A percentile compares a stretch with the other conserved stretches of the same genome.
Evolutionary conservation across 2,329 filamentous ascomycete species (phyloP).

Genomic region (Neofusicoccum cordaticola): DNA sequence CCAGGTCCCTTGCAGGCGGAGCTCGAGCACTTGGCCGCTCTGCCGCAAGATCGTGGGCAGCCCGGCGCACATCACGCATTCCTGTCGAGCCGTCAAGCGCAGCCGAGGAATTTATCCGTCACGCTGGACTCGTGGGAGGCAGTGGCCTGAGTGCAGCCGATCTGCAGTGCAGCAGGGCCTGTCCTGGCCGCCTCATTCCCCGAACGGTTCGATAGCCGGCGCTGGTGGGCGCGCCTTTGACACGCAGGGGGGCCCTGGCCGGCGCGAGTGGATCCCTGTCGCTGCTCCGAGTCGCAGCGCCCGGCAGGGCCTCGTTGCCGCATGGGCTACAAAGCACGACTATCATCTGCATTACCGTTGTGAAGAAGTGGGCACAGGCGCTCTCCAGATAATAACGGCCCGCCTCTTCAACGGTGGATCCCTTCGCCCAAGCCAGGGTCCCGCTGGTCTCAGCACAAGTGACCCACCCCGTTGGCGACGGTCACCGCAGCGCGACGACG

Average conservation of each 20-base stretch:
- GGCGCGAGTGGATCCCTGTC: conserved; percentile 18
- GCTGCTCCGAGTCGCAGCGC: conserved; percentile 18
- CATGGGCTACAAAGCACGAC: conserved; percentile 15
- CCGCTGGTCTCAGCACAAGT: conserved; percentile 25
- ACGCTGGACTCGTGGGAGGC: conserved; percentile 15
- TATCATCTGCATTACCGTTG: conserved; percentile 42
- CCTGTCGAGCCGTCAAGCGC: conserved; percentile 13
- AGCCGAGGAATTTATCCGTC: conserved; percentile 24
- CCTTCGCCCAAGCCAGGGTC: conserved; percentile 19
- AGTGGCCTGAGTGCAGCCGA: conserved; percentile 24
- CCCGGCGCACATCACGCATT: conserved; percentile 16
- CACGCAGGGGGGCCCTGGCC: conserved; percentile 18
- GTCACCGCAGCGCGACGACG: conserved; percentile 11
- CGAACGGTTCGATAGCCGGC: conserved; percentile 39
- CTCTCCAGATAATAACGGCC: conserved; percentile 22
- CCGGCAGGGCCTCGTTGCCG: conserved; percentile 6
- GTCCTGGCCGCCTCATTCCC: conserved; percentile 37
- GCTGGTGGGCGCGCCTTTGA: conserved; percentile 12
- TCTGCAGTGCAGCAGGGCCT: conserved; percentile 41
- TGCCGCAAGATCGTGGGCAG: conserved; percentile 15
- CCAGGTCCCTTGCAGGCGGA: conserved; percentile 9
- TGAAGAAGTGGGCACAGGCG: conserved; percentile 29
- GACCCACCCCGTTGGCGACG: conserved; percentile 36
- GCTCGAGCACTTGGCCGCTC: conserved; percentile 11
- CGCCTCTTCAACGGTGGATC: conserved; percentile 21